A percentile compares a stretch with the other conserved stretches of the same genome.
Evolutionary conservation across 345 rosid species (phyloP).

Genomic region (Salix viminalis): DNA sequence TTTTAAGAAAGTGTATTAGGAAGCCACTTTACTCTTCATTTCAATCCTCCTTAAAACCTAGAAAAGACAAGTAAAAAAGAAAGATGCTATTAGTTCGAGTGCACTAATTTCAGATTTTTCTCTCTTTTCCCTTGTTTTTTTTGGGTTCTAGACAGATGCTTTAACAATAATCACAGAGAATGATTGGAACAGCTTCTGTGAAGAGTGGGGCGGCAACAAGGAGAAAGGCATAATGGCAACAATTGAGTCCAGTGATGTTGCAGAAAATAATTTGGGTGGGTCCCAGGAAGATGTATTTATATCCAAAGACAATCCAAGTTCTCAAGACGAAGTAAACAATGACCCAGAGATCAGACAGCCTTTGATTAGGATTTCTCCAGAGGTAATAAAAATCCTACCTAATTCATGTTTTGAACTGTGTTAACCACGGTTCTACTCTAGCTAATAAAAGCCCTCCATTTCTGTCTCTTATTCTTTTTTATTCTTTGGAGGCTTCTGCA

Average conservation of each 20-base stretch:
- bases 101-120: constrained; percentile 16
- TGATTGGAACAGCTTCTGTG: constrained; percentile 92
- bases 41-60: background rate
- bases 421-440: background rate
- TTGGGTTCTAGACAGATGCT: constrained; percentile 74
- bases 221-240: constrained; percentile 66
- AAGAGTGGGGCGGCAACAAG: constrained; percentile 84
- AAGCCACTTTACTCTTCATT: background rate
- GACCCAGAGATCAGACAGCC: constrained; percentile 46
- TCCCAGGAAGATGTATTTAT: constrained; percentile 30
- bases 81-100: background rate
- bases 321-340: constrained; percentile 51
- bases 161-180: constrained; percentile 69
- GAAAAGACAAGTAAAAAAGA: background rate
- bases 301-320: constrained; percentile 41
- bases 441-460: background rate
- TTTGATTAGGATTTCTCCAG: constrained; percentile 59
- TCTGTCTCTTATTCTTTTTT: background rate
- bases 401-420: background rate
- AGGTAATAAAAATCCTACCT: constrained; percentile 46
- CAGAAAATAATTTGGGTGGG: constrained; percentile 25
- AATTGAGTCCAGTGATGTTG: constrained; percentile 43
- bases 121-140: constrained; percentile 8
- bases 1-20: background rate
- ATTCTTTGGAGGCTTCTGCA: background rate